A percentile compares a stretch with the other conserved stretches of the same genome.
phyloP scores from a whole-genome alignment of 441 rosid genomes.

The Arabidopsis hybrid region DNA sequence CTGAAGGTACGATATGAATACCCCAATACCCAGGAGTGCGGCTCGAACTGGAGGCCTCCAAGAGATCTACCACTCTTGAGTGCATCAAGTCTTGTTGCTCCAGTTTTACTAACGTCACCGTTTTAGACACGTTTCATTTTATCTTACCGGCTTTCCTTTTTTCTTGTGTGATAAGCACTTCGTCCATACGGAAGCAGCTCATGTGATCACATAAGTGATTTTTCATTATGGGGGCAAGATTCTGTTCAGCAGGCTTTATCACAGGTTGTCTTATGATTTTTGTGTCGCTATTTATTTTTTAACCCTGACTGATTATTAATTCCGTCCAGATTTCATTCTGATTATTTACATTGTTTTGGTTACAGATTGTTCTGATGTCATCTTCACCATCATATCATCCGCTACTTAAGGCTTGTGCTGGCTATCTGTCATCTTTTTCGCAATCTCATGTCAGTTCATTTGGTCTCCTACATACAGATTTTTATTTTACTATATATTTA shows the following conservation, averaged over 20 bases:
- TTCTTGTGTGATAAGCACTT: constrained; percentile 60
- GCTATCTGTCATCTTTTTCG: constrained; percentile 83
- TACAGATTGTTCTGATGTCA: constrained; percentile 81
- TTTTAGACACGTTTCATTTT: neutral
- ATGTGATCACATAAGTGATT: constrained; percentile 66
- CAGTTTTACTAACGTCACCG: constrained; percentile 7
- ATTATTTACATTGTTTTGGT: constrained; percentile 42
- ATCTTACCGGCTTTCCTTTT: neutral
- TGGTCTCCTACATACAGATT: constrained; percentile 26
- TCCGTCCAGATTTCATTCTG: constrained; percentile 19
- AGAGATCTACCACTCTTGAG: constrained; percentile 9
- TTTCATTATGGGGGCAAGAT: constrained; percentile 80
- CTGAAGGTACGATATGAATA: neutral
- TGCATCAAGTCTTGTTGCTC: constrained; percentile 13
- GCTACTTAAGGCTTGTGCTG: constrained; percentile 79
- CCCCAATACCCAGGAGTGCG: neutral
- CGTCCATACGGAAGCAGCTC: constrained; percentile 63
- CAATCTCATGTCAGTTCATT: constrained; percentile 79
- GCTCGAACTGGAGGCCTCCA: neutral
- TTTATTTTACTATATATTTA: constrained; percentile 10
- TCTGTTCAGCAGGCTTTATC: constrained; percentile 77
- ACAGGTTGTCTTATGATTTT: constrained; percentile 58
- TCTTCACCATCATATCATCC: constrained; percentile 70
- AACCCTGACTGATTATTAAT: neutral
- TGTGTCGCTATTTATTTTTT: constrained; percentile 1